phyloP scores from a whole-genome alignment of 306 rosid species.

The Ziziphus jujuba region DNA sequence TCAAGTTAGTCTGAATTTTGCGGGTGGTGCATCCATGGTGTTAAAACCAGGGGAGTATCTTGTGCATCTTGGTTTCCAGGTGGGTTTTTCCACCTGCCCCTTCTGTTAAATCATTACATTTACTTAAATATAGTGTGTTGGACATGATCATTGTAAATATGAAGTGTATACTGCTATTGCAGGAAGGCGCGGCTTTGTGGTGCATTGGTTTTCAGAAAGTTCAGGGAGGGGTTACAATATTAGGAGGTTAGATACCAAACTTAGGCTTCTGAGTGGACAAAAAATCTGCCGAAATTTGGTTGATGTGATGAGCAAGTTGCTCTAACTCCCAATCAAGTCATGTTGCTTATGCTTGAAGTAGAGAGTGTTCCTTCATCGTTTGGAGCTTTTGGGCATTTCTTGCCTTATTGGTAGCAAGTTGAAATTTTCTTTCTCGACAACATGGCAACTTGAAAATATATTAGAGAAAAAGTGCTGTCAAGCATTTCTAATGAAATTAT shows the following conservation, averaged over 20 bases:
- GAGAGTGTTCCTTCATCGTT: conserved; percentile 2
- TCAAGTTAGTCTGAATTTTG: conserved; percentile 80
- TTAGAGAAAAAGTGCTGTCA: no score
- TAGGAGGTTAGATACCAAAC: conserved; percentile 72
- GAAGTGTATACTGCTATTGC: conserved; percentile 22
- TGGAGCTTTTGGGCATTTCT: neutral
- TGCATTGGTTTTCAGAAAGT: conserved; percentile 82
- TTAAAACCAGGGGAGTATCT: conserved; percentile 93
- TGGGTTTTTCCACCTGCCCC: conserved; percentile 37
- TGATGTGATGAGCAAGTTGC: neutral
- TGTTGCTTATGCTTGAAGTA: conserved; percentile 12
- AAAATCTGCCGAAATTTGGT: neutral
- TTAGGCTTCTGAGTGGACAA: neutral
- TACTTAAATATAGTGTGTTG: neutral
- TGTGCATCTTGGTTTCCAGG: conserved; percentile 50
- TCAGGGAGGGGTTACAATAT: conserved; percentile 72
- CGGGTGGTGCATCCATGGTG: conserved; percentile 78
- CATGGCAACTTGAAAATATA: no score
- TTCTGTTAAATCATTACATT: conserved; percentile 17
- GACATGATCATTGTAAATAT: conserved; percentile 21
- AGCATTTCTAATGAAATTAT: no score
- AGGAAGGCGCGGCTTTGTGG: conserved; percentile 80
- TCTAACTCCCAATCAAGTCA: conserved; percentile 15
- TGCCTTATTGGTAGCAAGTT: neutral
- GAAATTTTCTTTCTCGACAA: no score